Evolutionary conservation across 352 stramenopile species (phyloP), one percentile per base, ranked within the genome.

Genomic region (Globisporangium rhizosaccharum): DNA sequence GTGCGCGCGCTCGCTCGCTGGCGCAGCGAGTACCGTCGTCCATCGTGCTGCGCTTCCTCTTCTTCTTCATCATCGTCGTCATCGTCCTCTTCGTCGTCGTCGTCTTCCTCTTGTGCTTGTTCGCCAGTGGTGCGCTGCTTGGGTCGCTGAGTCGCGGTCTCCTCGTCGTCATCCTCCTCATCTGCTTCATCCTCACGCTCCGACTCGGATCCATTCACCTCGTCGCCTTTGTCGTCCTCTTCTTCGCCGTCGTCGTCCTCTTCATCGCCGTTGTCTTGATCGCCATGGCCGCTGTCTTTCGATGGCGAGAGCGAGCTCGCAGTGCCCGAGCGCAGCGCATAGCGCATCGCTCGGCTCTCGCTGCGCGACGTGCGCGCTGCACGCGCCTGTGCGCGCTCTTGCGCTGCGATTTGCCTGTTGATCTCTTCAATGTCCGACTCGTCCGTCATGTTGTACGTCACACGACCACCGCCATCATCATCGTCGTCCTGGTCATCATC

Each of bases 271-370:
- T 65, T 68, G 5, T 67, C 63, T 0, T 62, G 57, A 2, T 72
- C 53, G n/a, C 65, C 53, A 1, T 59, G 25, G 5, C 57, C 63
- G n/a, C 66, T 66, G 1, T 37, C 33, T 33, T 61, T 69, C 36
- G 75, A 54, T 47, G 74, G 73, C 4, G 65, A 78, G 14, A 62
- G 45, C 2, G 61, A 62, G 9, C 68, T 60, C 46, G 70, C 69
- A 2, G 72, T 84, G 15, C 82, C 69, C 1, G 72, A 85, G 14
- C 82, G 80, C 56, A 92, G 58, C 4, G 79, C 72, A 48, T 90
- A 92, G 17, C 79, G 75, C 5, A 72, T 71, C 10, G 71, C 65
- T n/a, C 68, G 65, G 7, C 20, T 61, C 67, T 18, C 66, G 60
- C 12, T 55, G 57, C 7, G 57, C 42, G 55, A 58, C 53, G 53